These are phyloP conservation scores for Fraxinus latifolia DNA, from an alignment of 305 asterid species.

Conservation along the genomic window DNA sequence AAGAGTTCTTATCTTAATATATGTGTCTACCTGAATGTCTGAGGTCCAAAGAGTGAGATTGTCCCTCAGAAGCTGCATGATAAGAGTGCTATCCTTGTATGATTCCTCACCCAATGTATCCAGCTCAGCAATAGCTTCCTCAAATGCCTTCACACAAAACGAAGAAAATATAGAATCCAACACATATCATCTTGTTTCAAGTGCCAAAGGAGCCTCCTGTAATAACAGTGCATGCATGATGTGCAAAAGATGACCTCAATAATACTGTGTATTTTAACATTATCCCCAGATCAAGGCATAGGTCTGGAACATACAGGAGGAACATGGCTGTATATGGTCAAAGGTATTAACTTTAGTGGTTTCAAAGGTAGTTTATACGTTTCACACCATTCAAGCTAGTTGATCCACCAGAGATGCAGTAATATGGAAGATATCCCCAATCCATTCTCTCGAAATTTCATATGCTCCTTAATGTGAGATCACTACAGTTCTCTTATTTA, in stretches of 20 bases:
- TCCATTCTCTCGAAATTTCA: background rate
- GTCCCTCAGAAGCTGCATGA: slow-evolving; percentile 69
- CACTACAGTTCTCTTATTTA: background rate
- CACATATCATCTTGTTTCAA: background rate
- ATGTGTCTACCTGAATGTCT: slow-evolving; percentile 50
- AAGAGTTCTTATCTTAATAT: background rate
- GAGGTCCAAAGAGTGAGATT: slow-evolving; percentile 70
- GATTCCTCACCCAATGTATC: slow-evolving; percentile 65
- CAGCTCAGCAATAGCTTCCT: slow-evolving; percentile 66
- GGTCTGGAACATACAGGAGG: background rate
- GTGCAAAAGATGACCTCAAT: background rate
- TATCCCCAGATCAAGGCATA: background rate
- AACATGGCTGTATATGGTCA: background rate
- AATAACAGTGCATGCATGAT: background rate
- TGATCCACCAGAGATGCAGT: background rate
- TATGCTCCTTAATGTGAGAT: background rate
- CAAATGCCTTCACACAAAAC: slow-evolving; percentile 45
- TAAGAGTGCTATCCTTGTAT: slow-evolving; percentile 66
- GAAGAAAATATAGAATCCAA: background rate
- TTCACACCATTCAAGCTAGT: background rate
- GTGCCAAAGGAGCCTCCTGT: background rate
- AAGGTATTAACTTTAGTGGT: slow-evolving; percentile 11
- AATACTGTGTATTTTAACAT: background rate
- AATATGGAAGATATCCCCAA: background rate
- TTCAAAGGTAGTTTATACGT: background rate